A percentile compares a stretch with the other conserved stretches of the same genome.
Evolutionary conservation across 371 early-diverging fungal genomes (phyloP).

Genomic region (Zancudomyces culisetae): DNA sequence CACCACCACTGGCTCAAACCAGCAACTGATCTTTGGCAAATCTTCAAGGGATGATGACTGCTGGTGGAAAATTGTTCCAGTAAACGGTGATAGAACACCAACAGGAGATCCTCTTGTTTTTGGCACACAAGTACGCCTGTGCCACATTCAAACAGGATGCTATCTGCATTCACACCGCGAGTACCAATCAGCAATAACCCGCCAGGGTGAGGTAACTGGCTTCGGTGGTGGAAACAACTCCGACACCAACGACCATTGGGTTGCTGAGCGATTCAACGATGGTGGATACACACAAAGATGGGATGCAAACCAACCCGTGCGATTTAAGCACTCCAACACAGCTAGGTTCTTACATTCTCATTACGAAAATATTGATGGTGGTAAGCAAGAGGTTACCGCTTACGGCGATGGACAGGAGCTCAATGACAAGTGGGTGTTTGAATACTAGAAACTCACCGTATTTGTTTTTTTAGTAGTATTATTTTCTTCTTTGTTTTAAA

Average conservation of each 20-base stretch:
- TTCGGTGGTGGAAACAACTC: conserved; percentile 22
- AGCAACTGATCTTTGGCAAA: conserved; percentile 26
- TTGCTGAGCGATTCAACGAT: conserved; percentile 31
- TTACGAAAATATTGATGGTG: conserved; percentile 27
- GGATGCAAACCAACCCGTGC: conserved; percentile 9
- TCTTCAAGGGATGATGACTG: conserved; percentile 1
- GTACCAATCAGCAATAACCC: conserved; percentile 17
- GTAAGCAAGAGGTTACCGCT: conserved; percentile 36
- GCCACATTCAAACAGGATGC: conserved; percentile 28
- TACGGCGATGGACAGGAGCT: conserved; percentile 31
- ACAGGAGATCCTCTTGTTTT: conserved; percentile 29
- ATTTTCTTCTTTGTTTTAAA: no score
- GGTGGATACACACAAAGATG: conserved; percentile 19
- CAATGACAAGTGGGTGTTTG: conserved; percentile 40
- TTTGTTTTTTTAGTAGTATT: no score
- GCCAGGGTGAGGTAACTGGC: conserved; percentile 36
- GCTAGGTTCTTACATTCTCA: conserved; percentile 37
- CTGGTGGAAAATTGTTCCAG: conserved; percentile 29
- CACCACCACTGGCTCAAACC: conserved; percentile 28
- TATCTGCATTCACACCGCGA: conserved; percentile 33
- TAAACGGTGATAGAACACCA: conserved; percentile 17
- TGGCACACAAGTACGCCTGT: conserved; percentile 29
- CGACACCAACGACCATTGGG: conserved; percentile 40
- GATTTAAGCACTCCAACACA: conserved; percentile 20
- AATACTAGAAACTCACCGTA: no score